Percentiles rank a stretch among this genome's conserved stretches.
These are phyloP conservation scores for Phlyctochytrium arcticum DNA, from an alignment of 192 early-diverging fungal species.

Conservation along the genomic window DNA sequence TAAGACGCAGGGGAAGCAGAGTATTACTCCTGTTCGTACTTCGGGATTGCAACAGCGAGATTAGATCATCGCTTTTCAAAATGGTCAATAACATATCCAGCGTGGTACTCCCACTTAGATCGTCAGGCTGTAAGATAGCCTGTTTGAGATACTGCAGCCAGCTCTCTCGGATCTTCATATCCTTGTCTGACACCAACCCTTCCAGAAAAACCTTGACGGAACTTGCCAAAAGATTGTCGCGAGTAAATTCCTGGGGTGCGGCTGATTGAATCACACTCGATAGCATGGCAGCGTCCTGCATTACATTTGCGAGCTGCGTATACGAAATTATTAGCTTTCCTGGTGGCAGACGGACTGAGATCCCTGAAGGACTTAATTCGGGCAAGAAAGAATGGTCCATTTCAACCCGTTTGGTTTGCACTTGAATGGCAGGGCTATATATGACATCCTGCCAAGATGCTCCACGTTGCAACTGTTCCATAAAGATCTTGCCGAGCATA, in stretches of 20 bases:
- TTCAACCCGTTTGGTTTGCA: too few species aligned
- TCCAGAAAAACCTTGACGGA: constrained; percentile 53
- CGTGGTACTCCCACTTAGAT: neutral
- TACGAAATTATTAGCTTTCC: too few species aligned
- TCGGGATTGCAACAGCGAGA: too few species aligned
- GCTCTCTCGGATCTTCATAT: constrained; percentile 32
- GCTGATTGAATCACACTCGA: too few species aligned
- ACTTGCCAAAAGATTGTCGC: constrained; percentile 16
- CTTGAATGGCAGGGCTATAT: too few species aligned
- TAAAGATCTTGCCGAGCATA: constrained; percentile 19
- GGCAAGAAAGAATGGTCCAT: too few species aligned
- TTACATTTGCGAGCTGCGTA: too few species aligned
- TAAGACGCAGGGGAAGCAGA: neutral
- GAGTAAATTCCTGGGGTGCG: constrained; percentile 13
- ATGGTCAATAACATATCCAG: neutral
- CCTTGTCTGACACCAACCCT: constrained; percentile 26
- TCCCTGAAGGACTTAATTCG: too few species aligned
- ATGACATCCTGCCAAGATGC: too few species aligned
- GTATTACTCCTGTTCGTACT: too few species aligned
- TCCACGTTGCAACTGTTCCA: constrained; percentile 30
- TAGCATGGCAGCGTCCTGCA: too few species aligned
- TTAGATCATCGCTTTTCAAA: neutral
- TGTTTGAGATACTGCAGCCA: constrained; percentile 40
- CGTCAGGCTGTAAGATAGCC: neutral
- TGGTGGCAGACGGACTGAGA: too few species aligned